Percentiles rank a stretch among this genome's conserved stretches.
Conservation (phyloP, 257 asterid genomes). For the Solanum acaule region DNA sequence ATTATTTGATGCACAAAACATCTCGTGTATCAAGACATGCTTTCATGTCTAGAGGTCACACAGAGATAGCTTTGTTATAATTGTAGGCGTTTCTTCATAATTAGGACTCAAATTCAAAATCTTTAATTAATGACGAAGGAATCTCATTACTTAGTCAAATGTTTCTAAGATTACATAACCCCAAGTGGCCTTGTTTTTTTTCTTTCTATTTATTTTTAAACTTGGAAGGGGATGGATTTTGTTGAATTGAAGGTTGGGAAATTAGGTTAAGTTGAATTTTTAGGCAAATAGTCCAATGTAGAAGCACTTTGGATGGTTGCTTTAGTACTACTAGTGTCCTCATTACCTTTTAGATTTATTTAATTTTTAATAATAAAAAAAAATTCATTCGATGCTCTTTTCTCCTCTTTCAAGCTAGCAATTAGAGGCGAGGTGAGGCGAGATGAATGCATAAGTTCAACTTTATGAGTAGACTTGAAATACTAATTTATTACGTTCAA, state of each 20-base stretch:
- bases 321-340: background rate
- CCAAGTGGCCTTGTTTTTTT: background rate
- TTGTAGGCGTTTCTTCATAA: rapidly evolving
- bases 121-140: background rate
- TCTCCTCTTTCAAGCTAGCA: background rate
- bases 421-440: background rate
- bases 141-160: background rate
- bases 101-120: rapidly evolving
- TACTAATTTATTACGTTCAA: background rate
- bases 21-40: background rate
- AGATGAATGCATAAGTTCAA: background rate
- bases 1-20: background rate
- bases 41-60: background rate
- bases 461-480: background rate
- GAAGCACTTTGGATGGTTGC: constrained; percentile 17
- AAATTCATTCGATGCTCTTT: background rate
- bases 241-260: background rate
- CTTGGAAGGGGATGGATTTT: background rate
- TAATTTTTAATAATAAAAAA: no score
- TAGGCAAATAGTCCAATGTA: background rate
- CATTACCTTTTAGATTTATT: background rate
- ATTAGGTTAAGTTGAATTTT: background rate
- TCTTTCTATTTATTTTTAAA: background rate
- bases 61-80: background rate
- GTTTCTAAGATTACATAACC: background rate